Evolutionary conservation across 2,329 filamentous ascomycete genomes (phyloP).

Genomic region (Bipolaris cookei): DNA sequence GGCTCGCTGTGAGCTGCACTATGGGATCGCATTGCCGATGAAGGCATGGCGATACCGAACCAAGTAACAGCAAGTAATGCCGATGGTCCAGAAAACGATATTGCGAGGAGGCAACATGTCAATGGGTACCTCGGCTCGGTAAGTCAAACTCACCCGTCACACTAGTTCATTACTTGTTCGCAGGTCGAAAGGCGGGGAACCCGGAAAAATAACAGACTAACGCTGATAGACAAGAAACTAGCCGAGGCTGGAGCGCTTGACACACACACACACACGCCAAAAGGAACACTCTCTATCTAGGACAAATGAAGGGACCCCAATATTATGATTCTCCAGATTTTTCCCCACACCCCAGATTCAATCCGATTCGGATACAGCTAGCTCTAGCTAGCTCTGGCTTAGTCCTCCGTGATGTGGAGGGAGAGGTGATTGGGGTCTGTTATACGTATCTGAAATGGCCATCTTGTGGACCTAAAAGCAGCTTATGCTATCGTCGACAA

Average conservation of each 20-base stretch:
- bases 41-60: not conserved
- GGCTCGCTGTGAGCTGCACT: not conserved
- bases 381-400: not conserved
- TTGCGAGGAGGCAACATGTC: not conserved
- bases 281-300: not conserved
- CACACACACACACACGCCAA: not conserved
- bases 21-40: not conserved
- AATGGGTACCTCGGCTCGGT: not conserved
- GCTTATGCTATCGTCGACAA: not conserved
- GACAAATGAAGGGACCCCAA: not conserved
- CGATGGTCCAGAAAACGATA: not conserved
- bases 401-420: not conserved
- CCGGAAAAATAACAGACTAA: not conserved
- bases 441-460: not conserved
- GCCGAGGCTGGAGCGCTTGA: not conserved
- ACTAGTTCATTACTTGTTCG: not conserved
- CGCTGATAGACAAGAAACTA: not conserved
- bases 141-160: not conserved
- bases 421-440: not conserved
- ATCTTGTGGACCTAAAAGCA: not conserved
- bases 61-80: not conserved
- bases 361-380: not conserved
- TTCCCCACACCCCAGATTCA: not conserved
- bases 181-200: not conserved
- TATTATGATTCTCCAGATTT: not conserved